Percentiles rank a stretch among this genome's conserved stretches.
These are phyloP conservation scores for Calonectria pauciramosa DNA, from an alignment of 2,329 filamentous ascomycete species.

Conservation along the genomic window DNA sequence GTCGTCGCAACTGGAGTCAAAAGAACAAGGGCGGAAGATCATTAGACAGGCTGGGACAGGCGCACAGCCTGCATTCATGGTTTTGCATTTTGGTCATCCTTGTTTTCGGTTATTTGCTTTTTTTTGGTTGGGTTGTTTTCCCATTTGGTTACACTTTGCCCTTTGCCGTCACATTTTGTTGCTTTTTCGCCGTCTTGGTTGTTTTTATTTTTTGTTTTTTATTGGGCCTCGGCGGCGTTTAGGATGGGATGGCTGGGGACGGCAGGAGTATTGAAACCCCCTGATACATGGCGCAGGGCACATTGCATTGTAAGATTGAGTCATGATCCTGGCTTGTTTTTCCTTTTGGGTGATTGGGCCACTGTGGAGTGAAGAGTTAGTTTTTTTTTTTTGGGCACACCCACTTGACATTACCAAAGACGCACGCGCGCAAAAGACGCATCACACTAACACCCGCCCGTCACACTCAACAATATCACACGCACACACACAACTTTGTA, in stretches of 20 bases:
- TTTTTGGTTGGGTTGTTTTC: conserved; percentile 9
- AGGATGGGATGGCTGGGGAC: conserved; percentile 29
- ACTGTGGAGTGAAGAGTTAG: conserved; percentile 25
- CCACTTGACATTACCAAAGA: conserved; percentile 28
- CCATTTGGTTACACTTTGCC: background rate
- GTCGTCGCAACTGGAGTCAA: conserved; percentile 21
- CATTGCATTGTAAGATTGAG: conserved; percentile 35
- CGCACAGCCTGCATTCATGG: conserved; percentile 23
- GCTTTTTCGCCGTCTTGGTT: conserved; percentile 22
- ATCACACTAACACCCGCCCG: conserved; percentile 22
- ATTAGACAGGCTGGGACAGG: conserved; percentile 26
- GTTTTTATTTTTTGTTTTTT: conserved; percentile 19
- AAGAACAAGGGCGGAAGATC: conserved; percentile 22
- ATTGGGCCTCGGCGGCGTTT: conserved; percentile 32
- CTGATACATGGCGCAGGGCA: conserved; percentile 34
- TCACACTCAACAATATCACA: conserved; percentile 29
- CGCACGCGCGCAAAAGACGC: conserved; percentile 21
- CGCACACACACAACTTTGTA: conserved; percentile 35
- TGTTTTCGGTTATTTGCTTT: conserved; percentile 21
- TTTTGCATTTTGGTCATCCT: conserved; percentile 25
- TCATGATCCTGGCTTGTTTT: conserved; percentile 27
- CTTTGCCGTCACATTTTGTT: conserved; percentile 22
- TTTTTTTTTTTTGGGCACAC: conserved; percentile 26
- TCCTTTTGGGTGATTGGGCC: conserved; percentile 23
- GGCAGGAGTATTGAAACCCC: conserved; percentile 30